Evolutionary conservation across 768 basidiomycete genomes (phyloP).

Genomic region (Filobasidium floriforme): DNA sequence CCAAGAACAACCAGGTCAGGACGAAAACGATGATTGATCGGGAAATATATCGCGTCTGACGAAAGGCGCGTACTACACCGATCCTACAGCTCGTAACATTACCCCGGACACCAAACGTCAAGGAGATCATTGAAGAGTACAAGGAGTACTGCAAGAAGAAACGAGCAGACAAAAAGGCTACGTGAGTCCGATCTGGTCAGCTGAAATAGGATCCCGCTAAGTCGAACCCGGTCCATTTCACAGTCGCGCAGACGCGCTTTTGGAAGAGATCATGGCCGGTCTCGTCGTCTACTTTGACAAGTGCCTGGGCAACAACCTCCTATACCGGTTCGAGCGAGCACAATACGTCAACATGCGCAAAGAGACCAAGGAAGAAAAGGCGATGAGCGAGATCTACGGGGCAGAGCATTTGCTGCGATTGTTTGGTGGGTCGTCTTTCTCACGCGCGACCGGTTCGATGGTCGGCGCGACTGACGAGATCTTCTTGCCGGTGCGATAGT

Average conservation of each 20-base stretch:
- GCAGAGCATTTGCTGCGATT: slow-evolving; percentile 88
- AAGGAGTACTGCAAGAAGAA: slow-evolving; percentile 52
- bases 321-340: slow-evolving; percentile 90
- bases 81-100: slow-evolving; percentile 69
- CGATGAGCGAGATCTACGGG: slow-evolving; percentile 86
- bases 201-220: neutral
- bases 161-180: slow-evolving; percentile 31
- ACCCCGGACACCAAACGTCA: slow-evolving; percentile 70
- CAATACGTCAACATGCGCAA: slow-evolving; percentile 78
- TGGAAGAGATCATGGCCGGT: slow-evolving; percentile 75
- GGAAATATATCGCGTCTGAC: neutral
- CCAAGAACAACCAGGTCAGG: slow-evolving; percentile 80
- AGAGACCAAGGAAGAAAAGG: slow-evolving; percentile 56
- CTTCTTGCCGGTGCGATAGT: slow-evolving; percentile 50
- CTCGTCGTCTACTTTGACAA: slow-evolving; percentile 89
- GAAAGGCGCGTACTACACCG: too few relatives aligned
- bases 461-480: too few relatives aligned
- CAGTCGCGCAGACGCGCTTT: slow-evolving; percentile 61
- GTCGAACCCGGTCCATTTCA: neutral
- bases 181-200: slow-evolving; percentile 26
- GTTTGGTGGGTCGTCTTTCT: slow-evolving; percentile 58
- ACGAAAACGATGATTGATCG: neutral
- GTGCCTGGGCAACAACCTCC: slow-evolving; percentile 68
- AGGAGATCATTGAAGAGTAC: slow-evolving; percentile 70
- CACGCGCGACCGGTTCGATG: neutral